Base-by-base conservation (phyloP, 306 rosid genomes). In the Sesbania bispinosa region DNA sequence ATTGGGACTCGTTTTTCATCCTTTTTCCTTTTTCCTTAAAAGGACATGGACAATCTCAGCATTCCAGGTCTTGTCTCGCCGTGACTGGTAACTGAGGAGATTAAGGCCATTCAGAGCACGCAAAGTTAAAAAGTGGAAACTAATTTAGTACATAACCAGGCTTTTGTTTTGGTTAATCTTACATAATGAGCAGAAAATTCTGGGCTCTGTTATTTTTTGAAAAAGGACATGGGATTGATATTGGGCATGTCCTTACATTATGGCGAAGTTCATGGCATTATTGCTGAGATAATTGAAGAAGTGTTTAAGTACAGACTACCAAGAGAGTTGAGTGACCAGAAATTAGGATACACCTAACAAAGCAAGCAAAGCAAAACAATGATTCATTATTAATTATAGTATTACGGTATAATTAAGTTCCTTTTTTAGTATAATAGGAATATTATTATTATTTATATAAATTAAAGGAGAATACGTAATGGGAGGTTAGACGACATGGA, bases 301-400 rank as follows among this genome's bases (percentile, higher is more conserved):
- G 51, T 50, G 26, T 74, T 61, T 10, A 23, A 62, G 35, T 48
- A 38, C 27, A 26, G 24, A 63, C 33, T 59, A 50, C 6, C 24
- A 30, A 68, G 55, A 36, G 20, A 50, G 73, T 74, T 74, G 77
- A 74, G 80, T 75, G 64, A 68, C 43, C 75, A 76, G 75, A 64
- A 75, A 76, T 70, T 80, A 70, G 79, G 85, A 71, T 65, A 42
- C 33, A 51, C 73, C 63, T 39, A 53, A 62, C 64, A 57, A 73
- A 58, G 47, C 64, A 81, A 72, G 69, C 67, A 64, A 81, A 51
- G 68, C 61, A 69, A 81, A 51, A 63, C 61, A 69, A 47, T 36
- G 20, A 3, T 60, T 33, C 33, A 53, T 43, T 36, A 73, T 55
- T 41, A 47, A 73, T 55, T 41, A 47, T 48, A 47, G 29, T 39